Evolutionary conservation across 139 green algal species (phyloP).

Genomic region (Astrephomene gubernaculifera): DNA sequence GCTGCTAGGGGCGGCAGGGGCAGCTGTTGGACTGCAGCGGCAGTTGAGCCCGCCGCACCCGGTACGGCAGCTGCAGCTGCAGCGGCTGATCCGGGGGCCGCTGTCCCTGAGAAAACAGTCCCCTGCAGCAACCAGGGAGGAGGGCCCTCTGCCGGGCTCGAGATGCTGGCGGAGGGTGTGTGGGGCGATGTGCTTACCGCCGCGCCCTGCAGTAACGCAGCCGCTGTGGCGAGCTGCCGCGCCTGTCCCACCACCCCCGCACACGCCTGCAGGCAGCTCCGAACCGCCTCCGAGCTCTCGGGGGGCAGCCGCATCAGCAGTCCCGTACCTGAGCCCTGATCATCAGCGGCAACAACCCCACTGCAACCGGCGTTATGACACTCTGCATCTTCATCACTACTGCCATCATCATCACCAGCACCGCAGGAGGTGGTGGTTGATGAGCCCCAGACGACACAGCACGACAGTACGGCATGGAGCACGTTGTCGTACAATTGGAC

Average conservation of each 20-base stretch:
- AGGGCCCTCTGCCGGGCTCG: no score
- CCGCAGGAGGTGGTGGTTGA: not conserved
- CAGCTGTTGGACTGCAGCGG: not conserved
- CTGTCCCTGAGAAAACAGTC: no score
- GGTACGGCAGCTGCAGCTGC: not conserved
- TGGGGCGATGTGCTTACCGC: no score
- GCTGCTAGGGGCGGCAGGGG: conserved; percentile 5
- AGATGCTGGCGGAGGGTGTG: no score
- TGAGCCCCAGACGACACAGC: conserved; percentile 10
- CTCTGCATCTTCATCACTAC: no score
- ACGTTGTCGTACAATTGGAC: conserved; percentile 21
- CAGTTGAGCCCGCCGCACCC: not conserved
- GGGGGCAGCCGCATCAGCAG: conserved; percentile 24
- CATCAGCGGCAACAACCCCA: no score
- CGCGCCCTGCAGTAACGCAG: not conserved
- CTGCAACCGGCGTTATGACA: no score
- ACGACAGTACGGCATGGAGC: conserved; percentile 33
- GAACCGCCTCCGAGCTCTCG: not conserved
- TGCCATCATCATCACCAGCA: no score
- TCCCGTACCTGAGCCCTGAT: no score
- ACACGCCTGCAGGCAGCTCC: conserved; percentile 28
- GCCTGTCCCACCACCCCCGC: conserved; percentile 19
- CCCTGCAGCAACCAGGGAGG: no score
- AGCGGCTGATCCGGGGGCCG: not conserved
- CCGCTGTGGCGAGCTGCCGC: not conserved